A percentile compares a stretch with the other conserved stretches of the same genome.
phyloP scores from a whole-genome alignment of 1,284 basidiomycete species.

The Malassezia pachydermatis region DNA sequence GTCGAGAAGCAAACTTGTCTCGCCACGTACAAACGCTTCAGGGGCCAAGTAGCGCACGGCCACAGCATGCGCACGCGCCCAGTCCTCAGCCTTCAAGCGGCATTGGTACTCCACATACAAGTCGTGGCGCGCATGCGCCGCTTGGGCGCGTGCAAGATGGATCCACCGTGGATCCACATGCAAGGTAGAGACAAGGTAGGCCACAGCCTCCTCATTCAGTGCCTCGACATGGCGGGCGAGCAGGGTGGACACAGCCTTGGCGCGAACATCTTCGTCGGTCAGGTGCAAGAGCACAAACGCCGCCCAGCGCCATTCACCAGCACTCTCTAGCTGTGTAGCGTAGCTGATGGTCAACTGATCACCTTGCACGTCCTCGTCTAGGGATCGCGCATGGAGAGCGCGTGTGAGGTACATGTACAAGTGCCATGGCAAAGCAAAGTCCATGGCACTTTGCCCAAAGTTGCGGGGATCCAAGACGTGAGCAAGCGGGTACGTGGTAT shows the following conservation, averaged over 20 bases:
- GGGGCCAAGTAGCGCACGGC: constrained; percentile 75
- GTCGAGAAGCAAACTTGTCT: constrained; percentile 62
- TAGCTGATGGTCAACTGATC: constrained; percentile 74
- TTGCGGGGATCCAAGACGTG: constrained; percentile 58
- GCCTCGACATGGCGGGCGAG: constrained; percentile 63
- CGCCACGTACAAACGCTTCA: constrained; percentile 72
- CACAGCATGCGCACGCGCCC: constrained; percentile 67
- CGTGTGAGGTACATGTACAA: constrained; percentile 76
- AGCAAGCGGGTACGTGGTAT: constrained; percentile 53
- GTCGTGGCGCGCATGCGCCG: constrained; percentile 57
- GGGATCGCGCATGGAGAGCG: constrained; percentile 69
- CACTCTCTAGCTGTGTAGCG: constrained; percentile 72
- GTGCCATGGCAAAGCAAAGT: constrained; percentile 83
- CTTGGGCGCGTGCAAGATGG: constrained; percentile 66
- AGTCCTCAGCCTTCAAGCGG: constrained; percentile 62
- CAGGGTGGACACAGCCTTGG: constrained; percentile 69
- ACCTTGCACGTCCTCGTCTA: constrained; percentile 60
- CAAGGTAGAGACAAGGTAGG: constrained; percentile 65
- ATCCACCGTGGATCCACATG: constrained; percentile 77
- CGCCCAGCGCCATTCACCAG: constrained; percentile 73
- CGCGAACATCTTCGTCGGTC: constrained; percentile 59
- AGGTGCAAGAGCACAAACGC: constrained; percentile 82
- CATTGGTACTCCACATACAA: constrained; percentile 68
- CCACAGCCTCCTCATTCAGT: constrained; percentile 59
- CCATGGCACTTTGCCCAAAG: constrained; percentile 64